Base-by-base conservation (phyloP, 148 eudicot species). In the Polygonum maritimum region DNA sequence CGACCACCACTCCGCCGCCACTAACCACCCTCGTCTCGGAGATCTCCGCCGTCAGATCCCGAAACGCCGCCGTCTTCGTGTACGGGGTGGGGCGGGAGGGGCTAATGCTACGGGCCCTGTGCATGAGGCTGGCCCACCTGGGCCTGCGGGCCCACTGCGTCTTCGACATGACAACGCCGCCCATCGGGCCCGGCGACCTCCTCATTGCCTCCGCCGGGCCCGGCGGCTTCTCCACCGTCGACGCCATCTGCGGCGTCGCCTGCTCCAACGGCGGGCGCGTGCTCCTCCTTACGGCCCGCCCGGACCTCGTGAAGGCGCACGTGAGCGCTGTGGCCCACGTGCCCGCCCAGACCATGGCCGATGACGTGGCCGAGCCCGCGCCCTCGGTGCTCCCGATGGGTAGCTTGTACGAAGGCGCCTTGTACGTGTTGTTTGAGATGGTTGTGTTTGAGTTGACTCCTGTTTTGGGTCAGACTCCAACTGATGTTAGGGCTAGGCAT, bases 31-130 rank as follows among this genome's bases (percentile, higher is more conserved):
- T 89, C 51, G 92, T 90, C 45, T 76, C 78, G 55, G 89, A 87
- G 55, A 86, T 94, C 80, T 33, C 85, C 48, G 40, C 79, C 76
- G 82, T 83, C 48, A 75, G 83, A 36, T 39, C 78, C 78, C 89
- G 81, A 57, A 71, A 77, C 2, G 89, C 87, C 76, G 77, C 48
- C 63, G 78, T 94, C 74, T 94, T 94, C 80, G 84, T 92, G 55
- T 89, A 92, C 77, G 97, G 98, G 51, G 97, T 94, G 73, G 98
- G 98, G 58, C 96, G 97, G 4, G 97, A 94, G 70, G 97, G 97
- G 19, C 90, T 94, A 4, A 94, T 94, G 97, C 62, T 90, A 14
- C 90, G 89, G 70, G 97, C 86, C 76, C 84, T 94, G 3, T 89
- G 91, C 78, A 94, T 94, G 97, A 69, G 98, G 12, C 87, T 94